A percentile compares a stretch with the other conserved stretches of the same genome.
Evolutionary conservation across 306 rosid genomes (phyloP).

Genomic region (Hippophae tibetana): DNA sequence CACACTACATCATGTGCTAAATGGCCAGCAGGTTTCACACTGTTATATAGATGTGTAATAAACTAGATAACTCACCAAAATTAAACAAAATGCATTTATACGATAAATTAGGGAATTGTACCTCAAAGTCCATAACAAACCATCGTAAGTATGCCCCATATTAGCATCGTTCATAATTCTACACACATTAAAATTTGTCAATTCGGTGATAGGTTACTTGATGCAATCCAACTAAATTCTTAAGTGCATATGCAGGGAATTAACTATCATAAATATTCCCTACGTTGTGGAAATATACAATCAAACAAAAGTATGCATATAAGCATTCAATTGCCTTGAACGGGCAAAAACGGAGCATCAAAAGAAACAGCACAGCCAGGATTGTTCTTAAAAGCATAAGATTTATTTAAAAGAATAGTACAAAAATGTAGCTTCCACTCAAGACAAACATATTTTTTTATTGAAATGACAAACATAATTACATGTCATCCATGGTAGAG

Average conservation of each 20-base stretch:
- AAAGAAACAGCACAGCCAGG: not conserved
- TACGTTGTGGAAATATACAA: constrained; percentile 8
- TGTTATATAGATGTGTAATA: not conserved
- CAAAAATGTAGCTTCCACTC: not conserved
- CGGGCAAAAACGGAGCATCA: not conserved
- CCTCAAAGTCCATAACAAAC: constrained; percentile 85
- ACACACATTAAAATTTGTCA: constrained; percentile 33
- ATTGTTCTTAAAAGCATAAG: not conserved
- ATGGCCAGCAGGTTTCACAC: not conserved
- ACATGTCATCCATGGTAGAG: not conserved
- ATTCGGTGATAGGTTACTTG: constrained; percentile 4
- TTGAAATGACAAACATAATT: not conserved
- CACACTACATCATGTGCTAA: not conserved
- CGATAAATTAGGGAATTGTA: constrained; percentile 27
- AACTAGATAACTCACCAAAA: constrained; percentile 9
- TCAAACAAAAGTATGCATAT: constrained; percentile 6
- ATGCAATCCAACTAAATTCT: constrained; percentile 4
- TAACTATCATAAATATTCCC: constrained; percentile 11
- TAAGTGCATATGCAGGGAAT: not conserved
- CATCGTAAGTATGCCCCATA: constrained; percentile 67
- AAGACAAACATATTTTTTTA: not conserved
- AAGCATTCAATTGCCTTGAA: not conserved
- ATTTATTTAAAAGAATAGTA: not conserved
- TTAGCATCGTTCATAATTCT: constrained; percentile 82
- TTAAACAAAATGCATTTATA: constrained; percentile 1